phyloP scores from a whole-genome alignment of 208 protist species.

The Leptomonas seymouri region DNA sequence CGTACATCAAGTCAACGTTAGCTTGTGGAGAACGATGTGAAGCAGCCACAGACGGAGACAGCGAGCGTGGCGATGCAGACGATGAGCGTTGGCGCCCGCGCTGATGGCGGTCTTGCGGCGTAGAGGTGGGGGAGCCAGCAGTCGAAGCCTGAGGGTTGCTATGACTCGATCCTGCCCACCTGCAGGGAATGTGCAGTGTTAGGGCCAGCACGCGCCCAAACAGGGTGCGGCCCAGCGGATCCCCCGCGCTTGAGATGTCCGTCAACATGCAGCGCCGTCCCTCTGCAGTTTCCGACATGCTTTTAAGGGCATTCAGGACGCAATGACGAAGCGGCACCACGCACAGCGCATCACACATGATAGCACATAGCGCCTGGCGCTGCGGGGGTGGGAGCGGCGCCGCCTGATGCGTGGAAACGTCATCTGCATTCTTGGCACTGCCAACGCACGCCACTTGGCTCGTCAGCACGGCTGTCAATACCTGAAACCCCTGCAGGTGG shows the following conservation, averaged over 20 bases:
- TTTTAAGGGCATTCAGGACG: conserved; percentile 36
- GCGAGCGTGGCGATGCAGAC: too few species aligned
- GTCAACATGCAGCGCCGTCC: conserved; percentile 61
- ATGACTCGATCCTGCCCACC: neutral
- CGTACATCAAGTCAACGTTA: neutral
- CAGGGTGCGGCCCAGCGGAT: conserved; percentile 58
- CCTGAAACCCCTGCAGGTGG: conserved; percentile 38
- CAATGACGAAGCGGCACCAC: conserved; percentile 34
- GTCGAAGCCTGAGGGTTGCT: neutral
- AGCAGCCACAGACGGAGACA: neutral
- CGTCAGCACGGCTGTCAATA: conserved; percentile 47
- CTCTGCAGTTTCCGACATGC: conserved; percentile 41
- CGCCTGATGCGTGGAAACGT: neutral
- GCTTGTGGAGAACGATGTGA: neutral
- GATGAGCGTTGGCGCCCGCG: neutral
- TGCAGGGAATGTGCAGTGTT: conserved; percentile 43
- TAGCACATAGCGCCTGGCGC: conserved; percentile 35
- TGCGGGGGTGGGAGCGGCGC: neutral
- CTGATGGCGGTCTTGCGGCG: neutral
- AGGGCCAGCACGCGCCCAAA: conserved; percentile 71
- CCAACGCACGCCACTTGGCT: conserved; percentile 39
- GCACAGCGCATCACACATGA: conserved; percentile 45
- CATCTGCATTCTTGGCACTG: neutral
- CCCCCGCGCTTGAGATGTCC: conserved; percentile 52
- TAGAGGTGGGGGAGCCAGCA: neutral